Evolutionary conservation across 108 stramenopile species (phyloP).

Genomic region (Discostella stelligeroides): DNA sequence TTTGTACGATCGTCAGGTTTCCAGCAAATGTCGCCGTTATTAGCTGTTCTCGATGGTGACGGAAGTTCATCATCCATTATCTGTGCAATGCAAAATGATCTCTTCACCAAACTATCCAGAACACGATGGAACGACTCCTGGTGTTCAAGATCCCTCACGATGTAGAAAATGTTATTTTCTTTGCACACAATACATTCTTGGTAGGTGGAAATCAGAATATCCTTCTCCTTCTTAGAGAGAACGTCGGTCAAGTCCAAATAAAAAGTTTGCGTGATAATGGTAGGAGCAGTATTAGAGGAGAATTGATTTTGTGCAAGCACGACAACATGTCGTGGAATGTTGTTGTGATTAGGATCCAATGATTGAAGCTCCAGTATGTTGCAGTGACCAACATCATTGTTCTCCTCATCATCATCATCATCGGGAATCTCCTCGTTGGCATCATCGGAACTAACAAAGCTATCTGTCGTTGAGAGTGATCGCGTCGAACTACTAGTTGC

Average conservation of each 20-base stretch:
- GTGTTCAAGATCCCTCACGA: not conserved
- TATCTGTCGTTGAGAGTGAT: not conserved
- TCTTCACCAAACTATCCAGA: conserved; percentile 19
- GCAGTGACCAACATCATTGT: not conserved
- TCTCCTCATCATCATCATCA: not conserved
- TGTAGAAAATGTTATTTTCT: not conserved
- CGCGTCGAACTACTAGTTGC: conserved; percentile 5
- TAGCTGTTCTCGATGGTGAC: not conserved
- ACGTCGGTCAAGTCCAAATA: conserved; percentile 2
- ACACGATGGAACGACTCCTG: conserved; percentile 8
- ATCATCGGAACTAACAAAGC: conserved; percentile 2
- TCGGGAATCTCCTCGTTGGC: not conserved
- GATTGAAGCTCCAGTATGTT: not conserved
- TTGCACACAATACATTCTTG: no score
- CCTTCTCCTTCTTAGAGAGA: not conserved
- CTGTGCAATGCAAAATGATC: conserved; percentile 11
- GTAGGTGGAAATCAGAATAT: not conserved
- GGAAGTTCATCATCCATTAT: conserved; percentile 1
- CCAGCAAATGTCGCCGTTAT: conserved; percentile 18
- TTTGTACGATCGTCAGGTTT: conserved; percentile 36
- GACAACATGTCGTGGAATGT: not conserved
- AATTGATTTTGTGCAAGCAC: not conserved
- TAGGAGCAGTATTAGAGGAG: not conserved
- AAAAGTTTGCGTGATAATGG: not conserved
- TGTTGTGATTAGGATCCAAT: not conserved